Conservation (phyloP, 495 filamentous ascomycete genomes). For the Xylaria cubensis region DNA sequence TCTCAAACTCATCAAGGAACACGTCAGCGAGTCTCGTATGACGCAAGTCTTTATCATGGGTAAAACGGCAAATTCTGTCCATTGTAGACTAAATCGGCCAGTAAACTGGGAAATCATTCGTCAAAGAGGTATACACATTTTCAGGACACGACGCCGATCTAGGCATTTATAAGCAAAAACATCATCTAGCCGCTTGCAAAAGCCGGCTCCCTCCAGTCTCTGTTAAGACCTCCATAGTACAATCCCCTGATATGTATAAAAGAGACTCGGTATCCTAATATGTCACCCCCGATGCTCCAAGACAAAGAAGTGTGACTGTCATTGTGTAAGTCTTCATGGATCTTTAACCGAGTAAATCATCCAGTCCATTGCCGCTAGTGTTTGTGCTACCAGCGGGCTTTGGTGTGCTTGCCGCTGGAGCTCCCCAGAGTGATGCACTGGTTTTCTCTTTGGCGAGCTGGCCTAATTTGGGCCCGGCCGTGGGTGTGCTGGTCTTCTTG, state of each 20-base stretch:
- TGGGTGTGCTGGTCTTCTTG: slow-evolving; percentile 72
- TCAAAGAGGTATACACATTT: slow-evolving; percentile 25
- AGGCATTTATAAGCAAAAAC: slow-evolving; percentile 29
- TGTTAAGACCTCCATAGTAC: neutral
- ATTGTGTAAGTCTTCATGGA: neutral
- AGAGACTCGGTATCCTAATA: slow-evolving; percentile 9
- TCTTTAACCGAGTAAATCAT: slow-evolving; percentile 53
- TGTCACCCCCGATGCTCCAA: neutral
- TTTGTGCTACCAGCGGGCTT: slow-evolving; percentile 40
- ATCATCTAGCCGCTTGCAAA: slow-evolving; percentile 19
- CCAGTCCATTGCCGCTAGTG: slow-evolving; percentile 43
- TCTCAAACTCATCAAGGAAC: neutral
- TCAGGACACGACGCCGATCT: slow-evolving; percentile 35
- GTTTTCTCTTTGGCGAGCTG: slow-evolving; percentile 97
- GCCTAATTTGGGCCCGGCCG: slow-evolving; percentile 75
- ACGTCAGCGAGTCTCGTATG: neutral
- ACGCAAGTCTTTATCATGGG: neutral
- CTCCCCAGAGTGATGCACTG: slow-evolving; percentile 91
- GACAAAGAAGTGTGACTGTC: neutral
- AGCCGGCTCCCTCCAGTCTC: slow-evolving; percentile 18
- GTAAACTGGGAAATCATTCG: slow-evolving; percentile 7
- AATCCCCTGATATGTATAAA: neutral
- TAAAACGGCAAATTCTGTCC: slow-evolving; percentile 10
- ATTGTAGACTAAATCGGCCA: slow-evolving; percentile 21
- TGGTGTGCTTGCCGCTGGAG: slow-evolving; percentile 54